Percentiles rank a stretch among this genome's conserved stretches.
Evolutionary conservation across 176 grass and related monocot species (phyloP).

Genomic region (Eragrostis curvula): DNA sequence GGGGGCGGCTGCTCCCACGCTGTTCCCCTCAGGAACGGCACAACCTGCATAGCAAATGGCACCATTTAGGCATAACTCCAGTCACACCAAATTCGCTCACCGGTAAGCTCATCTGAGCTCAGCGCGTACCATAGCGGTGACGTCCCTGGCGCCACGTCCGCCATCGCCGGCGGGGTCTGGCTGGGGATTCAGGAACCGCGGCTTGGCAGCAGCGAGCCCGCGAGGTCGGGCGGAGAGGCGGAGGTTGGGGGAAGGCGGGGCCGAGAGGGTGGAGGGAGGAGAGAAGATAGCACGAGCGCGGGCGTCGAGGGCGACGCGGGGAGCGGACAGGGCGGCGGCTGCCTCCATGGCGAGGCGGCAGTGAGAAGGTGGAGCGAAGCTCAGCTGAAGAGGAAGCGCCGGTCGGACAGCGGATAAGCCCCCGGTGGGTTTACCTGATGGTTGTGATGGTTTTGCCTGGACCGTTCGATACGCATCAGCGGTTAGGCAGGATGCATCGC

Average conservation of each 20-base stretch:
- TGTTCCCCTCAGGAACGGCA: conserved; percentile 76
- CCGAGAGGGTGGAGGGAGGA: conserved; percentile 18
- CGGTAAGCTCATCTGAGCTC: neutral
- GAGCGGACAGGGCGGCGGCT: conserved; percentile 40
- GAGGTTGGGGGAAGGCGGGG: conserved; percentile 35
- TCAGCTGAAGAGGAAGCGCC: conserved; percentile 9
- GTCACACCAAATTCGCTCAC: neutral
- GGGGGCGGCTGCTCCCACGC: conserved; percentile 68
- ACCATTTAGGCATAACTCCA: neutral
- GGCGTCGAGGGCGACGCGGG: conserved; percentile 41
- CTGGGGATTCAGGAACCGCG: conserved; percentile 46
- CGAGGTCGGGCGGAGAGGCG: conserved; percentile 34
- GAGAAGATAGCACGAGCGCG: conserved; percentile 37
- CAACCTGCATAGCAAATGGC: conserved; percentile 50
- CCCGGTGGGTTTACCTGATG: neutral
- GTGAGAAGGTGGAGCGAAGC: neutral
- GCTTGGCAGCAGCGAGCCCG: conserved; percentile 27
- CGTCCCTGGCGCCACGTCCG: conserved; percentile 41
- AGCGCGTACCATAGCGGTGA: conserved; percentile 39
- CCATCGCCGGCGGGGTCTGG: conserved; percentile 26
- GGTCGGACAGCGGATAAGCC: conserved; percentile 50
- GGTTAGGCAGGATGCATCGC: neutral
- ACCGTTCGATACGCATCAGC: neutral
- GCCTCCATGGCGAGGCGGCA: conserved; percentile 51
- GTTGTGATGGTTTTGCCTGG: neutral